Percentiles rank a stretch among this genome's conserved stretches.
phyloP scores from a whole-genome alignment of 116 monocot species.

The Iris pallida region DNA sequence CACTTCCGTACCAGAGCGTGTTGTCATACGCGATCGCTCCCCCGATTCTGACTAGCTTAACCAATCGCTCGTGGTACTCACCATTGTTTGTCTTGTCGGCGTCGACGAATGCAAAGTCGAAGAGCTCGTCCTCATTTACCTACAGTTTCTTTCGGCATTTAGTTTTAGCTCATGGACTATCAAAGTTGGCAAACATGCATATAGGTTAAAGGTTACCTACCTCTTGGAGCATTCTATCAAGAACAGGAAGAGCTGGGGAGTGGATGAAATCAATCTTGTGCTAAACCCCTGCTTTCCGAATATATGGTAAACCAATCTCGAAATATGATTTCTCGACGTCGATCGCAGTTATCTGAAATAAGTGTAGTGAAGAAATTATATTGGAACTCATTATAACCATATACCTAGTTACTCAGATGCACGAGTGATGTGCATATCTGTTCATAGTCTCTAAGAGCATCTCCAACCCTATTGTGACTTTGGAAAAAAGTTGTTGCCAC shows the following conservation, averaged over 20 bases:
- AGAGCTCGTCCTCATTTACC: constrained; percentile 17
- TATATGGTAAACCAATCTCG: constrained; percentile 49
- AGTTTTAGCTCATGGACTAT: too few species aligned
- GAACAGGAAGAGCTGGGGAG: constrained; percentile 36
- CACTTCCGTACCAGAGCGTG: constrained; percentile 33
- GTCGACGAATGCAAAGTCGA: constrained; percentile 42
- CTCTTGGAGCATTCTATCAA: constrained; percentile 38
- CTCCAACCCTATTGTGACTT: too few species aligned
- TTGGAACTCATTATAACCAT: too few species aligned
- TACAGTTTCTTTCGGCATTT: not conserved
- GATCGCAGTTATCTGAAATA: constrained; percentile 44
- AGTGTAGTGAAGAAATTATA: too few species aligned
- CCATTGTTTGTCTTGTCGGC: constrained; percentile 38
- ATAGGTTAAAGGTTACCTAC: too few species aligned
- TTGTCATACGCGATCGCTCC: constrained; percentile 49
- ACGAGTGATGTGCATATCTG: too few species aligned
- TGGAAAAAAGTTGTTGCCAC: too few species aligned
- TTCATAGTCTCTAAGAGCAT: too few species aligned
- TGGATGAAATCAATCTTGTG: constrained; percentile 60
- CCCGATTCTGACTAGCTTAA: constrained; percentile 34
- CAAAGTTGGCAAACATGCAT: too few species aligned
- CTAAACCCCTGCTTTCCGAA: constrained; percentile 48
- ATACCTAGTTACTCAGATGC: too few species aligned
- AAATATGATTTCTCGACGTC: too few species aligned
- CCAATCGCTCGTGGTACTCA: constrained; percentile 31